Evolutionary conservation across 1,284 basidiomycete species (phyloP).

Genomic region (Cryptococcus sp.): DNA sequence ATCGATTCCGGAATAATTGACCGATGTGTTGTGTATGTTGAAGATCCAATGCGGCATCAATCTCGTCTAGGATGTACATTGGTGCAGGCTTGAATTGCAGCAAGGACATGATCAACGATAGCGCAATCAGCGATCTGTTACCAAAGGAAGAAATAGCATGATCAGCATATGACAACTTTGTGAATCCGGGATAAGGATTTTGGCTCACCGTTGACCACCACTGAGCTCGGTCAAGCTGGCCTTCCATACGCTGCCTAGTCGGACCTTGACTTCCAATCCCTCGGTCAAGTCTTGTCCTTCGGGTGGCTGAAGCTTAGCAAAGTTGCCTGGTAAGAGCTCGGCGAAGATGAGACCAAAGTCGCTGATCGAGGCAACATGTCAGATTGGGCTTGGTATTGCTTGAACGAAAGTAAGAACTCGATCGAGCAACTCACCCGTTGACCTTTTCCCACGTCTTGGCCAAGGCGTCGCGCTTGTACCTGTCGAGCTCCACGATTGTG

Average conservation of each 20-base stretch:
- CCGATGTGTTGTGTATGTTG: conserved; percentile 98
- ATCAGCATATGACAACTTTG: background rate
- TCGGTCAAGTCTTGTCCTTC: conserved; percentile 91
- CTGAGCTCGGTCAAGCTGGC: conserved; percentile 94
- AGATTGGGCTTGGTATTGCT: conserved; percentile 1
- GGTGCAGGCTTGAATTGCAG: conserved; percentile 99
- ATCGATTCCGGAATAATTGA: conserved; percentile 92
- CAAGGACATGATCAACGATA: conserved; percentile 96
- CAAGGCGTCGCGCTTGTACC: conserved; percentile 90
- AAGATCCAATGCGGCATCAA: conserved; percentile 93
- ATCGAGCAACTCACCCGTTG: conserved; percentile 66
- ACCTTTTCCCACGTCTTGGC: conserved; percentile 96
- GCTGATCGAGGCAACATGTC: conserved; percentile 53
- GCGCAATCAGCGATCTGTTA: conserved; percentile 84
- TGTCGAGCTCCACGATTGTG: conserved; percentile 89
- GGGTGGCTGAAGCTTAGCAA: conserved; percentile 90
- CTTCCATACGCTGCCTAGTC: conserved; percentile 94
- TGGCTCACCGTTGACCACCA: conserved; percentile 85
- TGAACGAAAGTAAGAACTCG: background rate
- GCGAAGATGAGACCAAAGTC: conserved; percentile 98
- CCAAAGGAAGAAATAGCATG: background rate
- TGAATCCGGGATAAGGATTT: background rate
- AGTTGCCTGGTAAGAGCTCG: conserved; percentile 94
- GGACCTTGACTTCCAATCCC: conserved; percentile 96
- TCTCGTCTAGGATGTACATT: conserved; percentile 99